Conservation (phyloP, 139 green algal genomes). For the Trebouxia sp. region DNA sequence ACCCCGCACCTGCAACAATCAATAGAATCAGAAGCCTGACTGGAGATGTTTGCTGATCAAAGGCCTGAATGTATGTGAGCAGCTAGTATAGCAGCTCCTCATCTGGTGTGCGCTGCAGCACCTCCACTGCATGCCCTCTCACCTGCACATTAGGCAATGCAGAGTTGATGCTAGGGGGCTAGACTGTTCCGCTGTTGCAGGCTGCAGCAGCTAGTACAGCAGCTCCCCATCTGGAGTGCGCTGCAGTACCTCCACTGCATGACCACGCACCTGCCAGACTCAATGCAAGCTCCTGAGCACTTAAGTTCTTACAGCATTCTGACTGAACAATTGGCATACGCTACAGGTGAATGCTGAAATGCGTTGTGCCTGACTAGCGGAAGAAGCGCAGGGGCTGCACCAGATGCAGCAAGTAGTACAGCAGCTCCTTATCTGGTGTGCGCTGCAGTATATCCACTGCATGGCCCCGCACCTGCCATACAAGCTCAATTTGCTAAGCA, state of each 20-base stretch:
- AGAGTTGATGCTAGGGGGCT: too few species aligned
- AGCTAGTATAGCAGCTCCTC: background rate
- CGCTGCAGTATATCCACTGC: background rate
- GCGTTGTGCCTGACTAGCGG: too few species aligned
- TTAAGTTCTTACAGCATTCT: background rate
- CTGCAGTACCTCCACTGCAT: conserved; percentile 74
- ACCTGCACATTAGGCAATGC: background rate
- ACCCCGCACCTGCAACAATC: conserved; percentile 55
- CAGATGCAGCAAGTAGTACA: background rate
- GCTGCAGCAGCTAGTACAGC: conserved; percentile 89
- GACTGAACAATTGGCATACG: too few species aligned
- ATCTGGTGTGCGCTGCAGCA: background rate
- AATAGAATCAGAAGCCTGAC: background rate
- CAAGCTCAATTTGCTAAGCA: too few species aligned
- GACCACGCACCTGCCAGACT: conserved; percentile 57
- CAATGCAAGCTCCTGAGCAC: background rate
- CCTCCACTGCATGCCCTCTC: background rate
- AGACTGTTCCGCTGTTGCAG: background rate
- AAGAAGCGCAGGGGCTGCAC: too few species aligned
- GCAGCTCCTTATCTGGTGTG: background rate
- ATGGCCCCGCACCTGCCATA: background rate
- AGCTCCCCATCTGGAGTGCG: conserved; percentile 86
- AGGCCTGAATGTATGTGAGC: too few species aligned
- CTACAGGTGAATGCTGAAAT: too few species aligned
- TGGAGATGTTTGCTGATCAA: background rate